These are phyloP conservation scores for Lentinula raphanica DNA, from an alignment of 768 basidiomycete genomes.

Conservation along the genomic window DNA sequence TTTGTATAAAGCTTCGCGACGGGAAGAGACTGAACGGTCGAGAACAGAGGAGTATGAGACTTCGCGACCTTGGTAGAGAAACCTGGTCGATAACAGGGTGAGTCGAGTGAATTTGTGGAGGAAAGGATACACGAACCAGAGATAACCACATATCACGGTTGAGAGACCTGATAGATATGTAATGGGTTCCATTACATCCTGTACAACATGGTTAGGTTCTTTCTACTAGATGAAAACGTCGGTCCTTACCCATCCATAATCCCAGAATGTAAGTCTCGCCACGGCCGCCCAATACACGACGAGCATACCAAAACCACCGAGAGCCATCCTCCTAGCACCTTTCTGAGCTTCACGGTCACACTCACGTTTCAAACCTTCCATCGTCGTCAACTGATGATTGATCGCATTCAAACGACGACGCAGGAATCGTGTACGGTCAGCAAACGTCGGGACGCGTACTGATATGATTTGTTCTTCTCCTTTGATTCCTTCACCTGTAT, in stretches of 20 bases:
- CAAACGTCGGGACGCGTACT: conserved; percentile 59
- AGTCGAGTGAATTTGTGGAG: not conserved
- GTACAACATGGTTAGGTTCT: conserved; percentile 10
- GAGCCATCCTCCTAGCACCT: conserved; percentile 52
- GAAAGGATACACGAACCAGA: conserved; percentile 34
- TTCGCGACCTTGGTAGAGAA: conserved; percentile 56
- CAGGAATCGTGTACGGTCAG: conserved; percentile 56
- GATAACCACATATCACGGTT: conserved; percentile 56
- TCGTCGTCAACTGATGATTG: conserved; percentile 36
- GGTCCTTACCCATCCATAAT: conserved; percentile 46
- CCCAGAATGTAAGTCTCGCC: conserved; percentile 61
- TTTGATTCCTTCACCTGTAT: conserved; percentile 3
- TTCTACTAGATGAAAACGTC: not conserved
- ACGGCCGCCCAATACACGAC: conserved; percentile 62
- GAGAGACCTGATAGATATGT: conserved; percentile 62
- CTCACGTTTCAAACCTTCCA: conserved; percentile 49
- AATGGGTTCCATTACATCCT: conserved; percentile 68
- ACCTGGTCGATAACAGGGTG: conserved; percentile 28
- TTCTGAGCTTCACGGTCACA: conserved; percentile 54
- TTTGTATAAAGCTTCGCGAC: conserved; percentile 52
- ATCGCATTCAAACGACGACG: conserved; percentile 40
- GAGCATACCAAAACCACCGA: conserved; percentile 54
- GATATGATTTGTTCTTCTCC: conserved; percentile 26
- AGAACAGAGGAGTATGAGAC: conserved; percentile 64
- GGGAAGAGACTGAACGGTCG: conserved; percentile 50